These are phyloP conservation scores for Russula earlei DNA, from an alignment of 768 basidiomycete genomes.

Conservation along the genomic window DNA sequence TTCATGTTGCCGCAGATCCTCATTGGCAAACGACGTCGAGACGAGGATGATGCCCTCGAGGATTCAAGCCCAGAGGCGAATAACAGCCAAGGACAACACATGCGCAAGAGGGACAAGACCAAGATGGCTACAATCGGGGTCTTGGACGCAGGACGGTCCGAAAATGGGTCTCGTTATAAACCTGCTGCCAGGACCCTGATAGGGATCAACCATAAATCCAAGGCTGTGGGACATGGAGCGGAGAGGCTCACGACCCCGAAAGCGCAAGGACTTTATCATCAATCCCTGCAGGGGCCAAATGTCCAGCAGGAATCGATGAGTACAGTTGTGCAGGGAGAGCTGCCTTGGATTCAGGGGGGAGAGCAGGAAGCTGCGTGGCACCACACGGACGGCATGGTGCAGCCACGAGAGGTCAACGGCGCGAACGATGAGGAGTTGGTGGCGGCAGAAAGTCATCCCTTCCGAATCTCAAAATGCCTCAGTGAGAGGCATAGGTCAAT, in stretches of 20 bases:
- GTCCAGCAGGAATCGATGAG: not conserved
- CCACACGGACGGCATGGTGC: not conserved
- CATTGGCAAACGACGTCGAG: no score
- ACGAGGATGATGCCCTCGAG: no score
- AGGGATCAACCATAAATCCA: not conserved
- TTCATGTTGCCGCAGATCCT: no score
- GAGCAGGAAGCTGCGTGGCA: not conserved
- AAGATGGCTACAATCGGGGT: not conserved
- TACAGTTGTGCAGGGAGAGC: not conserved
- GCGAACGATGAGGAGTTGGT: not conserved
- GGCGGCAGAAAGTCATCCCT: not conserved
- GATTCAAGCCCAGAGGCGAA: no score
- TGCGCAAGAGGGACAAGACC: no score
- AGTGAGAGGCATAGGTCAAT: not conserved
- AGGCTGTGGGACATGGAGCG: not conserved
- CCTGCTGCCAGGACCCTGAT: not conserved
- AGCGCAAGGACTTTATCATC: not conserved
- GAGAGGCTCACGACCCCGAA: not conserved
- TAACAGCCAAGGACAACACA: no score
- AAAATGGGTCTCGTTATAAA: not conserved
- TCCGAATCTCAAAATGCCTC: not conserved
- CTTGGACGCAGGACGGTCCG: not conserved
- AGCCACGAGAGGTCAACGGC: not conserved
- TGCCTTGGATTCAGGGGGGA: not conserved
- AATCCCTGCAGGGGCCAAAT: not conserved